phyloP scores from a whole-genome alignment of 176 grass and related monocot genomes.

The Avena insularis region DNA sequence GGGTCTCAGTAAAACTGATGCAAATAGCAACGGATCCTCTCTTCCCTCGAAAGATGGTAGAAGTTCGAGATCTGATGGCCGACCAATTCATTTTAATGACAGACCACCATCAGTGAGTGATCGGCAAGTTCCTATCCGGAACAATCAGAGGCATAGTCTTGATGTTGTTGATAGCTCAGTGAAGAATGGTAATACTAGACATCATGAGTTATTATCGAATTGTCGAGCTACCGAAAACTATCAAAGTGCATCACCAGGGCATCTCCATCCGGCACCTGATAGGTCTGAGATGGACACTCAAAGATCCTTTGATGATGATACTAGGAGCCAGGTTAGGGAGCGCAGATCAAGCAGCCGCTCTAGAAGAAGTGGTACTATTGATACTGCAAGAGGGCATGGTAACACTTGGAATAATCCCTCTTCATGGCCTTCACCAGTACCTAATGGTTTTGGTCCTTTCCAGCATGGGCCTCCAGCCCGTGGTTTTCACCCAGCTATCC shows the following conservation, averaged over 20 bases:
- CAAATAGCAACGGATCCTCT: slow-evolving; percentile 30
- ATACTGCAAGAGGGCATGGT: slow-evolving; percentile 46
- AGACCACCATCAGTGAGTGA: slow-evolving; percentile 40
- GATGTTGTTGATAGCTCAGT: slow-evolving; percentile 34
- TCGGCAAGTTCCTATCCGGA: slow-evolving; percentile 35
- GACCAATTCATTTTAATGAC: slow-evolving; percentile 39
- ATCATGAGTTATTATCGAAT: slow-evolving; percentile 23
- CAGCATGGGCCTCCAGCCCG: slow-evolving; percentile 40
- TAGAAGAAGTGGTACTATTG: slow-evolving; percentile 42
- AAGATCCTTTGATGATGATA: slow-evolving; percentile 55
- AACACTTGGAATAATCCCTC: slow-evolving; percentile 44
- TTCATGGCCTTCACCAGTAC: slow-evolving; percentile 40
- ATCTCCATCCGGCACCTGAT: slow-evolving; percentile 18
- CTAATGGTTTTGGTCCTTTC: slow-evolving; percentile 53
- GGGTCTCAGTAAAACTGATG: slow-evolving; percentile 23
- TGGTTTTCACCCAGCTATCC: slow-evolving; percentile 51
- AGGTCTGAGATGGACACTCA: slow-evolving; percentile 42
- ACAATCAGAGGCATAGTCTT: slow-evolving; percentile 16
- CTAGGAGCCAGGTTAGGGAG: slow-evolving; percentile 40
- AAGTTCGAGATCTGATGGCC: slow-evolving; percentile 44
- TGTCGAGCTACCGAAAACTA: not conserved
- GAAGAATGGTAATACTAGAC: slow-evolving; percentile 34
- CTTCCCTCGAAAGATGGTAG: slow-evolving; percentile 45
- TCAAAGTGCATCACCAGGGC: slow-evolving; percentile 34
- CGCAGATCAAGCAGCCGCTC: slow-evolving; percentile 37